Conservation (phyloP, 1,284 basidiomycete species). For the Papiliotrema fonsecae region DNA sequence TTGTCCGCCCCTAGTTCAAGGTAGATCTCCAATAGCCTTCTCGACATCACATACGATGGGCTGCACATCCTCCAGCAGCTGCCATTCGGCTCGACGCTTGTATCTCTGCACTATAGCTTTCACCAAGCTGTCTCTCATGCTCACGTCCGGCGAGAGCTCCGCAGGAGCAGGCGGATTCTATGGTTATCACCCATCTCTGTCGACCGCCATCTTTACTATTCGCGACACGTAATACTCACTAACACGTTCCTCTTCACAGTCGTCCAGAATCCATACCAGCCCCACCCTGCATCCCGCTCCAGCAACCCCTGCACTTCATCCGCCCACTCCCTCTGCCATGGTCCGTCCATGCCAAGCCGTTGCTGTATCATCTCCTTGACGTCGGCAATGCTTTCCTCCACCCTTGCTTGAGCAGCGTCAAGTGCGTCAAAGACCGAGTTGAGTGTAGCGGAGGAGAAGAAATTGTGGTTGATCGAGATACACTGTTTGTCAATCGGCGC, state of each 20-base stretch:
- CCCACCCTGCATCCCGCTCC: slow-evolving; percentile 51
- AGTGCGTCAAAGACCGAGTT: slow-evolving; percentile 50
- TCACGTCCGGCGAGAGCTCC: slow-evolving; percentile 16
- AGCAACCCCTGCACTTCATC: slow-evolving; percentile 49
- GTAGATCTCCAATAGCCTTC: slow-evolving; percentile 5
- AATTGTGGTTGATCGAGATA: slow-evolving; percentile 53
- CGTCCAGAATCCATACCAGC: slow-evolving; percentile 46
- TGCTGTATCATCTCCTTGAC: slow-evolving; percentile 48
- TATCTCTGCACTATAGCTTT: slow-evolving; percentile 21
- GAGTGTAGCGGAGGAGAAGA: slow-evolving; percentile 53
- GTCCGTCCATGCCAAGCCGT: slow-evolving; percentile 12
- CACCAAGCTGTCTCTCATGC: slow-evolving; percentile 21
- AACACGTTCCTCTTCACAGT: slow-evolving; percentile 31
- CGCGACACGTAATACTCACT: slow-evolving; percentile 17
- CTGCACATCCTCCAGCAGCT: slow-evolving; percentile 17
- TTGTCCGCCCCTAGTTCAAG: too few species aligned
- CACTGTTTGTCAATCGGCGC: slow-evolving; percentile 30
- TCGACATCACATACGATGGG: slow-evolving; percentile 21
- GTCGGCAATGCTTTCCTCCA: slow-evolving; percentile 49
- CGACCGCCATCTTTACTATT: not conserved
- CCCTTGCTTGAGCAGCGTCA: slow-evolving; percentile 40
- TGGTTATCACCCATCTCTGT: not conserved
- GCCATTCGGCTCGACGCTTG: slow-evolving; percentile 25
- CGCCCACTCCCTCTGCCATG: slow-evolving; percentile 50
- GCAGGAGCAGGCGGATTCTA: slow-evolving; percentile 24